Conservation (phyloP, 768 basidiomycete genomes). For the Lentinula lateritia region DNA sequence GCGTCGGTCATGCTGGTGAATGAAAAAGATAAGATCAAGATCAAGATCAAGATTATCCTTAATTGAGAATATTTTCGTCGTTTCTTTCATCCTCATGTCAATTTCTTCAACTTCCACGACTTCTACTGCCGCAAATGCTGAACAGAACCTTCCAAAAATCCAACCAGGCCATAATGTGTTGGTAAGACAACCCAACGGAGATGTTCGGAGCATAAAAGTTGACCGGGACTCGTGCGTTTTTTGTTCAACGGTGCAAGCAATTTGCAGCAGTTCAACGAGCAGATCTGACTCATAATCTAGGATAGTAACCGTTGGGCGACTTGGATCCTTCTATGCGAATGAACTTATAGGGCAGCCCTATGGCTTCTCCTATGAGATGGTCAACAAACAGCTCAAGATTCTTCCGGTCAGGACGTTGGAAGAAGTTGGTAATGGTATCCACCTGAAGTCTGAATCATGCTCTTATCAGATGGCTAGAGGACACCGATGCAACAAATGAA, state of each 20-base stretch:
- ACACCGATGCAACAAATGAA: slow-evolving; percentile 96
- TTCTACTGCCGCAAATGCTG: not conserved
- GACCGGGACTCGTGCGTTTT: slow-evolving; percentile 63
- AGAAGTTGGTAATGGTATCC: slow-evolving; percentile 65
- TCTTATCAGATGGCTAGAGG: slow-evolving; percentile 50
- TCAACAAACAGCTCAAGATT: slow-evolving; percentile 60
- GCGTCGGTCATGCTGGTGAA: not conserved
- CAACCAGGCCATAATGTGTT: slow-evolving; percentile 73
- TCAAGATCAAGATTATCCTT: not conserved
- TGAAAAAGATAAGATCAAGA: not conserved
- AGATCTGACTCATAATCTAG: slow-evolving; percentile 30
- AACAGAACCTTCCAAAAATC: slow-evolving; percentile 30
- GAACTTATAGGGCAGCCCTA: slow-evolving; percentile 80
- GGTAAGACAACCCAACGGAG: slow-evolving; percentile 73
- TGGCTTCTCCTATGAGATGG: slow-evolving; percentile 86
- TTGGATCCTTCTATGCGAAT: slow-evolving; percentile 75
- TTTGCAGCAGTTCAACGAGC: not conserved
- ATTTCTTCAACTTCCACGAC: slow-evolving; percentile 3
- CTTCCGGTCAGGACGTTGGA: slow-evolving; percentile 59
- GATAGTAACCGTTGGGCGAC: slow-evolving; percentile 72
- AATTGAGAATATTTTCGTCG: not conserved
- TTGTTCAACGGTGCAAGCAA: slow-evolving; percentile 8
- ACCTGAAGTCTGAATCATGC: not conserved
- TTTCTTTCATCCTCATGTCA: not conserved
- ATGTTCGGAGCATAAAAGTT: slow-evolving; percentile 68